Evolutionary conservation across 306 rosid genomes (phyloP).

Genomic region (Malus asiatica): DNA sequence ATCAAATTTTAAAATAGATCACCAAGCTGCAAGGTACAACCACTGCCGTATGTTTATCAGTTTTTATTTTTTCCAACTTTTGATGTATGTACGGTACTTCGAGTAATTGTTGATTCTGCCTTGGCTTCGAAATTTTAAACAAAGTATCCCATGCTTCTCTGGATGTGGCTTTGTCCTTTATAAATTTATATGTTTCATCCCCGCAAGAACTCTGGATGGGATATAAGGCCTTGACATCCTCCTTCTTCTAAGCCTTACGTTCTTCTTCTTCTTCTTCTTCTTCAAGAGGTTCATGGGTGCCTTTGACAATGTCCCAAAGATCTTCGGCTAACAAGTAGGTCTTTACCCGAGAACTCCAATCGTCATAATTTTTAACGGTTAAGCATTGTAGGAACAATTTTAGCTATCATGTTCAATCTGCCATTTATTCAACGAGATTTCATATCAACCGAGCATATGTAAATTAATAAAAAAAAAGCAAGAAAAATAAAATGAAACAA

Average conservation of each 20-base stretch:
- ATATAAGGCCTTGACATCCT: background rate
- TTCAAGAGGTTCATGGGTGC: no score
- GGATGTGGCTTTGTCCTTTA: background rate
- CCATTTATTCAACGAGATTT: background rate
- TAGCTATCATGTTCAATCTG: background rate
- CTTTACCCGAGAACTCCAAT: background rate
- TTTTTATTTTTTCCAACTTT: no score
- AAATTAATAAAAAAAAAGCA: no score
- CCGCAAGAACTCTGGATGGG: background rate
- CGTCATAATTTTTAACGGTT: background rate
- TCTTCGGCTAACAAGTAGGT: background rate
- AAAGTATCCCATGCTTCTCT: background rate
- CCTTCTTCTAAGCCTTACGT: background rate
- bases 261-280: background rate
- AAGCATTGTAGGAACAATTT: background rate
- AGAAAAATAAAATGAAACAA: no score
- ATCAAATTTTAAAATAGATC: no score
- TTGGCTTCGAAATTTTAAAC: background rate
- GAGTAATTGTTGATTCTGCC: no score
- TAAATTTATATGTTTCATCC: background rate
- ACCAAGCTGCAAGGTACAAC: no score
- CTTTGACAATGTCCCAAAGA: conserved; percentile 4
- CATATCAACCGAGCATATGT: background rate
- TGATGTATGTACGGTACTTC: no score
- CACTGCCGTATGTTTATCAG: no score